phyloP scores from a whole-genome alignment of 192 early-diverging fungal species.

The Geranomyces michiganensis region DNA sequence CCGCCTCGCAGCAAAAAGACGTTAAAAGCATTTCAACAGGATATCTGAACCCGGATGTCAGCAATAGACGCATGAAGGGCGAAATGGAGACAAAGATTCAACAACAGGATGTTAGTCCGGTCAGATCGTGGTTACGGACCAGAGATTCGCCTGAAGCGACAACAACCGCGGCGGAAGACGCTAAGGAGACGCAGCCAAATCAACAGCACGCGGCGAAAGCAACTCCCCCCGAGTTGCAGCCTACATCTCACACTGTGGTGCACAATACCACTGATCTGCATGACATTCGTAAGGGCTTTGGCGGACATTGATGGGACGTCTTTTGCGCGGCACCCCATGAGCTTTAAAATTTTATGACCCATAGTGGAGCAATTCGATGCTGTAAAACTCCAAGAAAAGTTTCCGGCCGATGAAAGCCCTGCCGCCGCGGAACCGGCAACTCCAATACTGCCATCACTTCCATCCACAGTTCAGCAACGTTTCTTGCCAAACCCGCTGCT shows the following conservation, averaged over 20 bases:
- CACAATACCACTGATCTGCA: conserved; percentile 23
- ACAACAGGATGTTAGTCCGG: not conserved
- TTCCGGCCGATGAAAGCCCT: not conserved
- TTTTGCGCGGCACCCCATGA: no score
- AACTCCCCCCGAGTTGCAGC: not conserved
- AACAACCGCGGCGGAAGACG: not conserved
- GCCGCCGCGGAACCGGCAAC: not conserved
- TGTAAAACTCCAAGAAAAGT: conserved; percentile 32
- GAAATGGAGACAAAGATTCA: not conserved
- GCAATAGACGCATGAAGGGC: conserved; percentile 33
- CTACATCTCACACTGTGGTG: not conserved
- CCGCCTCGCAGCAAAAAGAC: conserved; percentile 28
- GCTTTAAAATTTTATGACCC: no score
- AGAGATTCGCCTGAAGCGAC: not conserved
- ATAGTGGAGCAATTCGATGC: conserved; percentile 46
- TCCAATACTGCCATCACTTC: conserved; percentile 14
- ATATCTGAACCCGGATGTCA: conserved; percentile 43
- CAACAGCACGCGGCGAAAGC: not conserved
- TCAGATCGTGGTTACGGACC: not conserved
- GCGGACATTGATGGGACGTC: not conserved
- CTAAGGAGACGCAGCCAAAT: not conserved
- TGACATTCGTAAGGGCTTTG: not conserved
- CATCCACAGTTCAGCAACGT: conserved; percentile 1
- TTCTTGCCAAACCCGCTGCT: conserved; percentile 35
- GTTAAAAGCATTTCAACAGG: conserved; percentile 38